A percentile compares a stretch with the other conserved stretches of the same genome.
phyloP scores from a whole-genome alignment of 495 filamentous ascomycete species.

The Choiromyces venosus region DNA sequence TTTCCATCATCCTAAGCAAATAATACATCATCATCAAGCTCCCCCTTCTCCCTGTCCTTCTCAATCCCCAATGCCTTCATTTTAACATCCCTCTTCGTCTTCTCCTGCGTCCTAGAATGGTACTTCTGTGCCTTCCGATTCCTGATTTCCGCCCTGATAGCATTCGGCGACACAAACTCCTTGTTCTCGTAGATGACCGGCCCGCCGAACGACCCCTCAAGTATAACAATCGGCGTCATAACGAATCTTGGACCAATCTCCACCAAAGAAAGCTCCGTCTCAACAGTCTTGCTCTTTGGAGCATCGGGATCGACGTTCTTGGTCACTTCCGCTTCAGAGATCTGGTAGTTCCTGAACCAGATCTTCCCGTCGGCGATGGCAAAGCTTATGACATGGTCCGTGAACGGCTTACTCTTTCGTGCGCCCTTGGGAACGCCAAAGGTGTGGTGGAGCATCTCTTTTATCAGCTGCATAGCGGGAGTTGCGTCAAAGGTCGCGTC shows the following conservation, averaged over 20 bases:
- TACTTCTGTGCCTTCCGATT: conserved; percentile 68
- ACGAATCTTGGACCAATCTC: conserved; percentile 96
- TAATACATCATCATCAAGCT: conserved; percentile 71
- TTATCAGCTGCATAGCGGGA: conserved; percentile 64
- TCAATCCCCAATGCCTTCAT: conserved; percentile 68
- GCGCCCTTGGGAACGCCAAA: conserved; percentile 88
- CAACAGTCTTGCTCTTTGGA: conserved; percentile 41
- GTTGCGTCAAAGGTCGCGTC: conserved; percentile 74
- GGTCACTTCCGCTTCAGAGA: conserved; percentile 57
- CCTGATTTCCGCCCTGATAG: conserved; percentile 75
- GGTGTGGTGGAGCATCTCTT: conserved; percentile 83
- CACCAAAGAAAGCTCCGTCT: conserved; percentile 73
- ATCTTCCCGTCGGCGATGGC: conserved; percentile 91
- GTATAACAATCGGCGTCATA: conserved; percentile 89
- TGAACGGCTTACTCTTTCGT: conserved; percentile 87
- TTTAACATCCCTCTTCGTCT: conserved; percentile 66
- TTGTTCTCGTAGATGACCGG: conserved; percentile 98
- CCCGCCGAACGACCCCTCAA: conserved; percentile 91
- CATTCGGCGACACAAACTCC: conserved; percentile 94
- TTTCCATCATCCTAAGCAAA: conserved; percentile 57
- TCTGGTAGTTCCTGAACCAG: conserved; percentile 93
- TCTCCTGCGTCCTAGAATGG: conserved; percentile 64
- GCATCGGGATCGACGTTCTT: conserved; percentile 44
- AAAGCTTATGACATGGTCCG: conserved; percentile 91
- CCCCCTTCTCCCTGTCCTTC: conserved; percentile 60